These are phyloP conservation scores for Athelia psychrophila DNA, from an alignment of 1,284 basidiomycete genomes.

Conservation along the genomic window DNA sequence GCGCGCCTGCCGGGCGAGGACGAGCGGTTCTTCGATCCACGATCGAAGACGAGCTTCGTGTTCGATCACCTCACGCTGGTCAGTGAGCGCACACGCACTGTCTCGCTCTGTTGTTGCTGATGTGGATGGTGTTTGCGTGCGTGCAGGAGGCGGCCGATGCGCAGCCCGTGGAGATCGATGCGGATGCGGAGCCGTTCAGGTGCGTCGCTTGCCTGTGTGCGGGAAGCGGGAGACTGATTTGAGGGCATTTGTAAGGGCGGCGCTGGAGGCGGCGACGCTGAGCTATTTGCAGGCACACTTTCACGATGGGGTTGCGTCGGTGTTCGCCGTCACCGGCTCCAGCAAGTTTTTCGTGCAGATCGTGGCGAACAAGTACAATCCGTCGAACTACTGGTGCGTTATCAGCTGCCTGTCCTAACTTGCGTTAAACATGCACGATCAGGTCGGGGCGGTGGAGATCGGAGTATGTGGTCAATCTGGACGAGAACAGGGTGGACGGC, in stretches of 20 bases:
- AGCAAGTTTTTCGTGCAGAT: conserved; percentile 72
- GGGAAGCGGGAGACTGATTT: not conserved
- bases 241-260: conserved; percentile 40
- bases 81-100: conserved; percentile 27
- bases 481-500: conserved; percentile 53
- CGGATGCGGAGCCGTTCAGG: conserved; percentile 75
- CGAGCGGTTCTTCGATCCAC: conserved; percentile 80
- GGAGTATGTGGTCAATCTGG: conserved; percentile 65
- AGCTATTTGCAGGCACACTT: conserved; percentile 80
- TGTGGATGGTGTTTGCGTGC: conserved; percentile 7
- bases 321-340: conserved; percentile 53
- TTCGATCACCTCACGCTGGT: conserved; percentile 85
- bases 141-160: conserved; percentile 75
- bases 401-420: not conserved
- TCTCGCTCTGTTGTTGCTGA: conserved; percentile 2
- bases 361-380: conserved; percentile 93
- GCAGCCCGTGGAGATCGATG: conserved; percentile 57
- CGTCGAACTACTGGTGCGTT: conserved; percentile 82
- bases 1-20: conserved; percentile 48
- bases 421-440: conserved; percentile 6
- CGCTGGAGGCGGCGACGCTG: conserved; percentile 66
- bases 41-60: conserved; percentile 71
- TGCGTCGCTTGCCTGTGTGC: conserved; percentile 29
- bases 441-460: conserved; percentile 95
- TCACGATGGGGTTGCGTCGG: conserved; percentile 66